Evolutionary conservation across 2,329 filamentous ascomycete species (phyloP), one percentile per base, ranked within the genome.

Genomic region (Stemphylium beticola): DNA sequence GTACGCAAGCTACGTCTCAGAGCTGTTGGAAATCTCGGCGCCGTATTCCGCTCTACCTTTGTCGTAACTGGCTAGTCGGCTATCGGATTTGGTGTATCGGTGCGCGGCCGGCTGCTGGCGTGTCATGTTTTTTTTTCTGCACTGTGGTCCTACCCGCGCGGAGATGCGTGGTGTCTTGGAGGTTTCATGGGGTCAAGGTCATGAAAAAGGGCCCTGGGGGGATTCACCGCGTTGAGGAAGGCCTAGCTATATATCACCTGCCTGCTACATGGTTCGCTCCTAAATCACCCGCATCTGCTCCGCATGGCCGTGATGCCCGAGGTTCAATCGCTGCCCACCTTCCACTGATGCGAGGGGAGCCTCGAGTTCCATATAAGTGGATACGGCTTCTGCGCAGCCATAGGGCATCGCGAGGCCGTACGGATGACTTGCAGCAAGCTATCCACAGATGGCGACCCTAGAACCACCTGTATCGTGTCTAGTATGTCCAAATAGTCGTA

Each of bases 61-160:
- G 46, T 48, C 51, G 41, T 42, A 26, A 49, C 58, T 61, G 62
- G 55, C 57, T 62, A 56, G 57, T 39, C 42, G 46, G 54, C 26
- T 38, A 43, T 55, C 32, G 42, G 32, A 32, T 34, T 26, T 22
- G 26, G 11, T 53, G 39, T 51, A 38, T 50, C 58, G 43, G 56
- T 65, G 61, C 66, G 64, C 66, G 65, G 66, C 65, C 64, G 63
- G 64, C 51, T 64, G 53, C 40, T 55, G 57, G 64, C 54, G 59
- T 61, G 41, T 58, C 61, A 58, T 44, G 50, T 31, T 29, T 44
- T 49, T 53, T 53, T 49, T 38, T 49, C 45, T 42, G 38, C 51
- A 55, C 57, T 60, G 47, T 46, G 54, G 58, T 26, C 39, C 36
- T 58, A 49, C 57, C 60, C 53, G 56, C 54, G 55, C 45, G 53